Percentiles rank a stretch among this genome's conserved stretches.
Conservation (phyloP, 2,329 filamentous ascomycete species). For the Arachnopeziza araneosa region DNA sequence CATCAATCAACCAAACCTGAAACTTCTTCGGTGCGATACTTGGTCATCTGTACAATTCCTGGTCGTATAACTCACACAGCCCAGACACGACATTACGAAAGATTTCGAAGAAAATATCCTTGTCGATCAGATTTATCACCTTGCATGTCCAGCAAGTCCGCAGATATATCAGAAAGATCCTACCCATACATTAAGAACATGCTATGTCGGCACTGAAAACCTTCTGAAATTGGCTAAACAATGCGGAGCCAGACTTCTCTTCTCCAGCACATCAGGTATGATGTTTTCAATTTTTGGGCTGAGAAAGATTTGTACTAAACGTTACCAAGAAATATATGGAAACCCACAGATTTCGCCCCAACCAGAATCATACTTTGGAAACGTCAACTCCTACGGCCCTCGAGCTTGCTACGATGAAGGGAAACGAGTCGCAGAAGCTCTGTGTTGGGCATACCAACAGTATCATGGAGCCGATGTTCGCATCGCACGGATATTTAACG, state of each 20-base stretch:
- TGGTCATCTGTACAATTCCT: not conserved
- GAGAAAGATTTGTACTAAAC: not conserved
- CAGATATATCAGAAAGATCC: slow-evolving; percentile 1
- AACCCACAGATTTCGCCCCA: not conserved
- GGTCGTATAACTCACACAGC: not conserved
- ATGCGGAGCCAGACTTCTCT: not conserved
- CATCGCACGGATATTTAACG: slow-evolving; percentile 3
- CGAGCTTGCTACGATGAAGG: slow-evolving; percentile 5
- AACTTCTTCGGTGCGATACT: not conserved
- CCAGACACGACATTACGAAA: not conserved
- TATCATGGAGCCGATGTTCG: not conserved
- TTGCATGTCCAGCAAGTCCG: slow-evolving; percentile 5
- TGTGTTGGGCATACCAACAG: slow-evolving; percentile 2
- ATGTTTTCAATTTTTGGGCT: not conserved
- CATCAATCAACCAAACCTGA: not conserved
- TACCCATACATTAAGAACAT: not conserved
- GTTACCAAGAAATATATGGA: not conserved
- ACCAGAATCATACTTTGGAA: slow-evolving; percentile 2
- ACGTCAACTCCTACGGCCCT: slow-evolving; percentile 4
- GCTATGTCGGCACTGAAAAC: slow-evolving; percentile 2
- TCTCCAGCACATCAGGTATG: slow-evolving; percentile 3
- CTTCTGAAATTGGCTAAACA: not conserved
- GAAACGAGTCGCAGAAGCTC: slow-evolving; percentile 1
- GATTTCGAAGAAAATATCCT: not conserved
- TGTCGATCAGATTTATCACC: slow-evolving; percentile 4